Evolutionary conservation across 2,329 filamentous ascomycete species (phyloP).

Genomic region (Colletotrichum cereale): DNA sequence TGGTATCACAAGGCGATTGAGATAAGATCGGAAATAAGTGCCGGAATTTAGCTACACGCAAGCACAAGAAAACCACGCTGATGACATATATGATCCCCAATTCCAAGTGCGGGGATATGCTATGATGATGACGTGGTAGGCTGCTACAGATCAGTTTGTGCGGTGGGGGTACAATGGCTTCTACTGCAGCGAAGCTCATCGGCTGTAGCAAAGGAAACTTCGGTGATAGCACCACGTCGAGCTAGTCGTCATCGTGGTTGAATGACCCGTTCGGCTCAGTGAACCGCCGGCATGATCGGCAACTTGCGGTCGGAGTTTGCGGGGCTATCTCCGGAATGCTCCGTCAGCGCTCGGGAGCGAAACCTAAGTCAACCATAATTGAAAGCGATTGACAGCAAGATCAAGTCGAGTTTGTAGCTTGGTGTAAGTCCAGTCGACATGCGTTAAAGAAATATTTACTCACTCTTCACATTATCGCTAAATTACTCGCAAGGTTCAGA

Average conservation of each 20-base stretch:
- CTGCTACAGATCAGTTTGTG: neutral
- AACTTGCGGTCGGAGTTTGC: constrained; percentile 20
- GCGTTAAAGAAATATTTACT: neutral
- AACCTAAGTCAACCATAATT: neutral
- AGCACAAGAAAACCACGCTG: neutral
- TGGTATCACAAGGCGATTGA: neutral
- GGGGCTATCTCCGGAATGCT: constrained; percentile 3
- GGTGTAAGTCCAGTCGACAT: too few species aligned
- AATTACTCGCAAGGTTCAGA: too few species aligned
- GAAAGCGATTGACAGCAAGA: neutral
- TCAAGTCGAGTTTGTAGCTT: neutral
- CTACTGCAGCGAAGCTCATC: neutral
- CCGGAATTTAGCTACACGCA: constrained; percentile 17
- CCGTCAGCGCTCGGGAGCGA: neutral
- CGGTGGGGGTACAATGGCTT: neutral
- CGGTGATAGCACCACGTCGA: neutral
- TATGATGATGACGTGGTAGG: constrained; percentile 8
- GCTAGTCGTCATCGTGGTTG: neutral
- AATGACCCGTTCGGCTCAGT: neutral
- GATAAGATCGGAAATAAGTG: constrained; percentile 16
- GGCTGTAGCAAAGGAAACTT: neutral
- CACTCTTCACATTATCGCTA: neutral
- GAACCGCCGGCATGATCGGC: neutral
- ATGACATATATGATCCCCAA: too few species aligned
- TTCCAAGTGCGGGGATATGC: constrained; percentile 8